A percentile compares a stretch with the other conserved stretches of the same genome.
phyloP scores from a whole-genome alignment of 257 asterid species.

The Petunia axillaris region DNA sequence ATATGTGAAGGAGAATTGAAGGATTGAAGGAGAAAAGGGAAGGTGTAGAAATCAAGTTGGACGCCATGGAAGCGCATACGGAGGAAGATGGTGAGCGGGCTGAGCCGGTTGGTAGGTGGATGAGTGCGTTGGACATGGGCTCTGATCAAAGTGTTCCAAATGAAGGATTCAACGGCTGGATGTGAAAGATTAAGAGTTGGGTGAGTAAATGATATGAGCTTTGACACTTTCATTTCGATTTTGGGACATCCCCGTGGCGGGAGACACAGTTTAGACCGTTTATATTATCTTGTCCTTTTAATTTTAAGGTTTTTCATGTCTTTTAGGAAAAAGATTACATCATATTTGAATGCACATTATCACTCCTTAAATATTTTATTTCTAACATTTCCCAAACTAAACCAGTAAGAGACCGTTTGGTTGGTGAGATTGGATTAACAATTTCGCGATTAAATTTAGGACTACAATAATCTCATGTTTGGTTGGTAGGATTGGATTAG shows the following conservation, averaged over 20 bases:
- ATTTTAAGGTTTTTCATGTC: no score
- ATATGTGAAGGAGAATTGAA: slow-evolving; percentile 22
- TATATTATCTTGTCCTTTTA: no score
- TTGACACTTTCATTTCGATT: slow-evolving; percentile 24
- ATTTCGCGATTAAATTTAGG: no score
- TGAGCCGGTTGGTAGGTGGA: neutral
- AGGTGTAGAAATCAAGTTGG: slow-evolving; percentile 30
- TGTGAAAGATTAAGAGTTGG: slow-evolving; percentile 33
- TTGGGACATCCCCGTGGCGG: neutral
- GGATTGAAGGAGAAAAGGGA: slow-evolving; percentile 34
- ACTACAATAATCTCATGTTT: no score
- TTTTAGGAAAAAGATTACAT: no score
- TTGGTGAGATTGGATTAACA: no score
- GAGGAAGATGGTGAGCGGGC: slow-evolving; percentile 30
- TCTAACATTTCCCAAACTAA: no score
- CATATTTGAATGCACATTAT: no score
- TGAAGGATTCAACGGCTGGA: slow-evolving; percentile 30
- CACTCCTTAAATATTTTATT: no score
- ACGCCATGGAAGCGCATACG: slow-evolving; percentile 32
- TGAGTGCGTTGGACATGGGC: slow-evolving; percentile 19
- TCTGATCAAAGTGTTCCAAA: slow-evolving; percentile 33
- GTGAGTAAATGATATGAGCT: slow-evolving; percentile 19
- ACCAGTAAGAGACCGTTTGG: no score
- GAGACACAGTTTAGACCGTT: neutral
- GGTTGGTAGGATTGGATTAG: no score